A percentile compares a stretch with the other conserved stretches of the same genome.
These are phyloP conservation scores for Clavariopsis aquatica DNA, from an alignment of 495 filamentous ascomycete species.

Conservation along the genomic window DNA sequence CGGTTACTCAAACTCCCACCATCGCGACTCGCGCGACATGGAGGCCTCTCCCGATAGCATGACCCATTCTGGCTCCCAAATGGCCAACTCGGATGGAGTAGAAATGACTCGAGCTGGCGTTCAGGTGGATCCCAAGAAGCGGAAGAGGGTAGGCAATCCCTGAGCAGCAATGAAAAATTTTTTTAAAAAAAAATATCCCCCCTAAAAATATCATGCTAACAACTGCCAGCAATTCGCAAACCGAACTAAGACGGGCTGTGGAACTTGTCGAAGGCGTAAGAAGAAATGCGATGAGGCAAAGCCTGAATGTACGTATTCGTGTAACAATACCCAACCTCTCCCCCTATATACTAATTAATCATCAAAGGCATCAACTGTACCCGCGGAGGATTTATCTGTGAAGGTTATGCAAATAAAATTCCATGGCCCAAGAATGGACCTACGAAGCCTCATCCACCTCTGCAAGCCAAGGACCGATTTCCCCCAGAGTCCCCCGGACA, in stretches of 20 bases:
- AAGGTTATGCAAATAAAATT: slow-evolving; percentile 82
- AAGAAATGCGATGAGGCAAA: slow-evolving; percentile 98
- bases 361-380: slow-evolving; percentile 83
- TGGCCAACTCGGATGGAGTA: slow-evolving; percentile 18
- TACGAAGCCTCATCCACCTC: slow-evolving; percentile 66
- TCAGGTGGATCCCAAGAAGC: slow-evolving; percentile 40
- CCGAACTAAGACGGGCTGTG: slow-evolving; percentile 94
- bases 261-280: slow-evolving; percentile 91
- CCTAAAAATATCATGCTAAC: slow-evolving; percentile 38
- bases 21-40: slow-evolving; percentile 23
- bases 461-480: slow-evolving; percentile 82
- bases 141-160: slow-evolving; percentile 38
- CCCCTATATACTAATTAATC: slow-evolving; percentile 21
- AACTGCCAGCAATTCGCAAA: slow-evolving; percentile 81
- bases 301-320: slow-evolving; percentile 72
- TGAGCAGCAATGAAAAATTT: no score
- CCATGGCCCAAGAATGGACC: slow-evolving; percentile 69
- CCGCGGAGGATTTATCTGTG: slow-evolving; percentile 87
- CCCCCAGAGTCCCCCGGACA: slow-evolving; percentile 9
- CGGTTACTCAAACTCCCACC: slow-evolving; percentile 14
- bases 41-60: slow-evolving; percentile 8
- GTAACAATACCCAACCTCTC: neutral
- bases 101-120: slow-evolving; percentile 37
- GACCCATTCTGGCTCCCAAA: neutral
- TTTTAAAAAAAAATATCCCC: no score